phyloP scores from a whole-genome alignment of 306 rosid genomes.

The Datisca glomerata region DNA sequence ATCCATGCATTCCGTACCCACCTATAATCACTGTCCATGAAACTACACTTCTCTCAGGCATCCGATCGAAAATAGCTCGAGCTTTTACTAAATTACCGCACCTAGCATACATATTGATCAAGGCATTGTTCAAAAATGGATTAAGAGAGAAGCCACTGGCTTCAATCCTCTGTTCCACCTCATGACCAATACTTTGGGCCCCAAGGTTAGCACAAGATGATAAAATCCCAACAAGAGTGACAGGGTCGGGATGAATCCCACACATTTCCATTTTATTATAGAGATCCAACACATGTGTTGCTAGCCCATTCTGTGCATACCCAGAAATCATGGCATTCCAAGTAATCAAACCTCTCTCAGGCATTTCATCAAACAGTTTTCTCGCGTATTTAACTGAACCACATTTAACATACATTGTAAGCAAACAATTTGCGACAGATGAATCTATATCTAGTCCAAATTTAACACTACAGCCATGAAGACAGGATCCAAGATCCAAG shows the following conservation, averaged over 20 bases:
- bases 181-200: conserved; percentile 23
- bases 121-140: conserved; percentile 27
- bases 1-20: conserved; percentile 89
- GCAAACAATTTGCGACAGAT: conserved; percentile 55
- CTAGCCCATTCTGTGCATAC: conserved; percentile 67
- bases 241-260: conserved; percentile 27
- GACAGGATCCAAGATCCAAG: conserved; percentile 34
- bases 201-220: conserved; percentile 41
- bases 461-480: conserved; percentile 38
- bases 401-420: conserved; percentile 71
- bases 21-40: conserved; percentile 45
- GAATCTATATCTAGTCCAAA: conserved; percentile 36
- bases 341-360: conserved; percentile 52
- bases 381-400: conserved; percentile 44
- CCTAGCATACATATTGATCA: conserved; percentile 38
- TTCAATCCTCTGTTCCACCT: conserved; percentile 21
- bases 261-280: conserved; percentile 25
- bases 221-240: conserved; percentile 38
- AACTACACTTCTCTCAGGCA: conserved; percentile 29
- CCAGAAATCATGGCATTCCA: conserved; percentile 96
- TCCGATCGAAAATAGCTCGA: conserved; percentile 19
- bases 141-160: conserved; percentile 21
- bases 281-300: conserved; percentile 51
- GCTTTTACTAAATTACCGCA: conserved; percentile 44
- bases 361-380: conserved; percentile 44